Conservation (phyloP, 1,284 basidiomycete species). For the Wallemia hederae region DNA sequence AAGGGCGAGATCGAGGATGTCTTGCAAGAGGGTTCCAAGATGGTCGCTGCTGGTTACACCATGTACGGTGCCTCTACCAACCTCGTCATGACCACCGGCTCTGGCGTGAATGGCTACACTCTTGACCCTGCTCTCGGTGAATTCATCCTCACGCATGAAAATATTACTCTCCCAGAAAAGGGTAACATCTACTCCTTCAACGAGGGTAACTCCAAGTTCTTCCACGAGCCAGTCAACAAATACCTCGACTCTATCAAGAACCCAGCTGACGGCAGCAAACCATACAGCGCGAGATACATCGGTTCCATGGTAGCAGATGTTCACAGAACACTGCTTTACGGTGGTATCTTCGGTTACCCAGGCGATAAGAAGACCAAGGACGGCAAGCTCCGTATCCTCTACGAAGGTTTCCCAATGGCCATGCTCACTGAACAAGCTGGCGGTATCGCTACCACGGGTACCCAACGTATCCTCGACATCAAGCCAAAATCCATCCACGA, state of each 20-base stretch:
- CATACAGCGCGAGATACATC: conserved; percentile 84
- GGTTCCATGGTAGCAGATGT: conserved; percentile 98
- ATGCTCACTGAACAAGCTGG: conserved; percentile 91
- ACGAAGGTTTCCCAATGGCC: conserved; percentile 99
- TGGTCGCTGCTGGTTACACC: conserved; percentile 93
- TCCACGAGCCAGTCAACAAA: conserved; percentile 51
- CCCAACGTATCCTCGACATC: conserved; percentile 70
- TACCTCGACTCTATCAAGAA: conserved; percentile 93
- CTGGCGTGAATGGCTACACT: conserved; percentile 94
- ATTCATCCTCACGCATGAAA: conserved; percentile 94
- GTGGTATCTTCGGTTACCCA: conserved; percentile 96
- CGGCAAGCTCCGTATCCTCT: conserved; percentile 79
- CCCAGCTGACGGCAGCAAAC: conserved; percentile 38
- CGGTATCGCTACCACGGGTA: conserved; percentile 82
- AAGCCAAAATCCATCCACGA: conserved; percentile 70
- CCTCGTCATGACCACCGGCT: conserved; percentile 76
- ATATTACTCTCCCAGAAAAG: conserved; percentile 71
- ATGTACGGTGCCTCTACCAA: conserved; percentile 99
- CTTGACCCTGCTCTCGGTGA: conserved; percentile 85
- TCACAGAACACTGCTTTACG: conserved; percentile 84
- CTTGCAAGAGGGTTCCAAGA: conserved; percentile 71
- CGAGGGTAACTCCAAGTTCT: conserved; percentile 89
- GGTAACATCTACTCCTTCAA: conserved; percentile 99
- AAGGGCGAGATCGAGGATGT: conserved; percentile 57
- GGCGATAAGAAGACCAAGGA: conserved; percentile 91